A percentile compares a stretch with the other conserved stretches of the same genome.
phyloP scores from a whole-genome alignment of 2,329 filamentous ascomycete species.

The Podosphaera xanthii region DNA sequence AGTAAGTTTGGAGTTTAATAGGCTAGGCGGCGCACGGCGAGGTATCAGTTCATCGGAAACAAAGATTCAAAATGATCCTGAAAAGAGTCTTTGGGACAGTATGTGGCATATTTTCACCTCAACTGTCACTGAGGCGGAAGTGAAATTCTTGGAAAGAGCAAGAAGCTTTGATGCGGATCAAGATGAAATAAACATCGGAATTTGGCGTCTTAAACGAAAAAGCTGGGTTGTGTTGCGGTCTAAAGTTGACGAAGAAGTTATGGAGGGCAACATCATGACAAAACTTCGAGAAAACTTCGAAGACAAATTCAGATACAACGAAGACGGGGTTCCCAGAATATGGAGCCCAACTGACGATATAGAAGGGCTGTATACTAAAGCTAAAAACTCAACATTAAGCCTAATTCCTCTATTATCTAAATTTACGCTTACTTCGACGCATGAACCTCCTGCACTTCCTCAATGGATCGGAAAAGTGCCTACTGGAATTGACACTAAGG shows the following conservation, averaged over 20 bases:
- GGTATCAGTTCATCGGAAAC: constrained; percentile 61
- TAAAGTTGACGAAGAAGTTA: constrained; percentile 90
- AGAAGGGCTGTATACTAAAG: constrained; percentile 79
- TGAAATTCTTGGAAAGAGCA: constrained; percentile 65
- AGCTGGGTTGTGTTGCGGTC: constrained; percentile 79
- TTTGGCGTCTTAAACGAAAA: constrained; percentile 83
- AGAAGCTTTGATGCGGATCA: constrained; percentile 82
- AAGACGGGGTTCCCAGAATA: constrained; percentile 79
- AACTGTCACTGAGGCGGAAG: constrained; percentile 67
- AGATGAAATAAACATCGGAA: constrained; percentile 75
- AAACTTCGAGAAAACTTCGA: constrained; percentile 97
- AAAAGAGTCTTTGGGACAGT: constrained; percentile 86
- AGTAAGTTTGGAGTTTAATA: constrained; percentile 86
- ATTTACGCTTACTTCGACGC: constrained; percentile 58
- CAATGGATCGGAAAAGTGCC: constrained; percentile 66
- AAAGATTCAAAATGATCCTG: constrained; percentile 46
- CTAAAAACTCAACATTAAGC: constrained; percentile 74
- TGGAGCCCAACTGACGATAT: constrained; percentile 96
- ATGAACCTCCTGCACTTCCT: constrained; percentile 57
- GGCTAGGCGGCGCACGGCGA: constrained; percentile 68
- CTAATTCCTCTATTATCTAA: constrained; percentile 73
- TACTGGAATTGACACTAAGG: constrained; percentile 47
- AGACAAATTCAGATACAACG: constrained; percentile 97
- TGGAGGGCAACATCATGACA: constrained; percentile 86
- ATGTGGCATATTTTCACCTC: constrained; percentile 73